Conservation (phyloP, 225 moss, liverwort and hornwort species). For the Lunularia cruciata region DNA sequence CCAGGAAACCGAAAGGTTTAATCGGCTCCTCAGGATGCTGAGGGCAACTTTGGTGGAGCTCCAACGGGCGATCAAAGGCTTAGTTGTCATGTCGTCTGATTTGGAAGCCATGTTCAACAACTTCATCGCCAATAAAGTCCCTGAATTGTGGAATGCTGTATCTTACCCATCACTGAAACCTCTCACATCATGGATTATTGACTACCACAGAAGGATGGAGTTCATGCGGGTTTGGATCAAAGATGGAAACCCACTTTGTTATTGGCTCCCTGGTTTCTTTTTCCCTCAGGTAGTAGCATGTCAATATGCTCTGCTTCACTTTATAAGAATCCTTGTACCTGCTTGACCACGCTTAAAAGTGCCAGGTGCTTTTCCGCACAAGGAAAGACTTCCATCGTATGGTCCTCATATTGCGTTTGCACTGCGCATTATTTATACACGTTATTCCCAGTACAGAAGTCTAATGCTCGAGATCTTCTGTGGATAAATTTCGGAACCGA, state of each 20-base stretch:
- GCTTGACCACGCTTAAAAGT: too few species aligned
- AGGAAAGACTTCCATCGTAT: too few species aligned
- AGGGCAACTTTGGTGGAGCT: conserved; percentile 65
- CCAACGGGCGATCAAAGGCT: conserved; percentile 86
- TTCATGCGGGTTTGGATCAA: conserved; percentile 74
- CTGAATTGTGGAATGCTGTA: conserved; percentile 69
- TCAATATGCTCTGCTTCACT: background rate
- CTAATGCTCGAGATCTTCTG: too few species aligned
- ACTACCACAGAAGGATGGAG: conserved; percentile 71
- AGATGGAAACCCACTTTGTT: conserved; percentile 59
- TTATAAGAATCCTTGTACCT: too few species aligned
- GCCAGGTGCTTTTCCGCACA: too few species aligned
- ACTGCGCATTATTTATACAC: too few species aligned
- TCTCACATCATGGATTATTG: conserved; percentile 83
- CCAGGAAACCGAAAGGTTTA: conserved; percentile 85
- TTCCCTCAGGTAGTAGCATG: conserved; percentile 70
- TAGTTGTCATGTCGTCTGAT: conserved; percentile 88
- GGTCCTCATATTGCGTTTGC: too few species aligned
- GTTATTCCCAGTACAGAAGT: too few species aligned
- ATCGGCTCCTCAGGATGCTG: conserved; percentile 67
- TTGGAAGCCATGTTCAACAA: conserved; percentile 90
- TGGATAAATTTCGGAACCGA: too few species aligned
- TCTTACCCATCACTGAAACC: conserved; percentile 93
- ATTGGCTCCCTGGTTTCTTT: conserved; percentile 89
- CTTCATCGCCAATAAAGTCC: conserved; percentile 77